Conservation (phyloP, 2,329 filamentous ascomycete species). For the Geosmithia morbida region DNA sequence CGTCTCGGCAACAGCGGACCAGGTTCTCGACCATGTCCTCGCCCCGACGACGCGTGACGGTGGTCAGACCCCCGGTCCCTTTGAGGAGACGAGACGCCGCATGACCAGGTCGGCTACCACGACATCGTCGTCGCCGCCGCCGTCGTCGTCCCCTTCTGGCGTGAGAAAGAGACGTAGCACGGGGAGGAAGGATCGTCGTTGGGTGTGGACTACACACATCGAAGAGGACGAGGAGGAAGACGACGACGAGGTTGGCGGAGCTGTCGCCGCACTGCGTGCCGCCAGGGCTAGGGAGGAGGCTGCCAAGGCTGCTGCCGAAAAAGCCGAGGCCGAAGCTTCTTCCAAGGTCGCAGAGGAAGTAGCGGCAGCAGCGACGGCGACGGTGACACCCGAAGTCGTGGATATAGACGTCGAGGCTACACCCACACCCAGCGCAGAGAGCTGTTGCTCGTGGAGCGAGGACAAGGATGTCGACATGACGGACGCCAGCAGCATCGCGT, state of each 20-base stretch:
- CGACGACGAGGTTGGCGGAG: conserved; percentile 25
- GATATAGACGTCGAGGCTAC: conserved; percentile 10
- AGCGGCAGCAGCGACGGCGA: conserved; percentile 6
- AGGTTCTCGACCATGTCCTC: conserved; percentile 31
- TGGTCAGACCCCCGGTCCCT: conserved; percentile 46
- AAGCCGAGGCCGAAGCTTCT: conserved; percentile 13
- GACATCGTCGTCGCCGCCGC: conserved; percentile 17
- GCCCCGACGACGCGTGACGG: conserved; percentile 42
- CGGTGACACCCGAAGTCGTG: conserved; percentile 5
- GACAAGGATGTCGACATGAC: conserved; percentile 32
- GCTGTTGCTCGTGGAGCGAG: conserved; percentile 14
- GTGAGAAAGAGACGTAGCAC: conserved; percentile 28
- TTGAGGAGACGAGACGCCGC: conserved; percentile 46
- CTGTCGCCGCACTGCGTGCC: conserved; percentile 21
- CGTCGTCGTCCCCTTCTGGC: conserved; percentile 24
- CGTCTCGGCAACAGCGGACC: conserved; percentile 16
- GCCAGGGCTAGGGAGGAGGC: conserved; percentile 29
- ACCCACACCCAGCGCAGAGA: conserved; percentile 26
- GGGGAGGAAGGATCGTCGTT: conserved; percentile 39
- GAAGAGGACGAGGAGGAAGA: conserved; percentile 33
- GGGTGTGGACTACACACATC: conserved; percentile 46
- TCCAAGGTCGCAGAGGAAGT: conserved; percentile 2
- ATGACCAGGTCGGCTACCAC: conserved; percentile 24
- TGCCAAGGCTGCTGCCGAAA: conserved; percentile 24
- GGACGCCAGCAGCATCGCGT: conserved; percentile 24